Evolutionary conservation across 2,329 filamentous ascomycete species (phyloP).

Genomic region (Fusarium brevicatenulatum): DNA sequence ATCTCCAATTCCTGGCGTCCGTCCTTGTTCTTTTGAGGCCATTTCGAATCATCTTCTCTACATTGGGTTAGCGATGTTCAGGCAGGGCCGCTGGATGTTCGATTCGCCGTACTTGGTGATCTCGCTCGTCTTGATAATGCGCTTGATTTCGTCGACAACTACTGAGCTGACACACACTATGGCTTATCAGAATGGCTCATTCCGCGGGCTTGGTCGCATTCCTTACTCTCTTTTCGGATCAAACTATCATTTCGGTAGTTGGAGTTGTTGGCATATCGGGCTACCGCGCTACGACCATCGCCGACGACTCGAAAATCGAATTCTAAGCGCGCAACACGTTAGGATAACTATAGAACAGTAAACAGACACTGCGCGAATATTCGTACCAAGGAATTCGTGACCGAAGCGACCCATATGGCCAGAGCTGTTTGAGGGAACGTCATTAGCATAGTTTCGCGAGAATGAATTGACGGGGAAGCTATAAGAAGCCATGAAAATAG

Average conservation of each 20-base stretch:
- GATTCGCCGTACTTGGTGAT: conserved; percentile 82
- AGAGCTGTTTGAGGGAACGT: conserved; percentile 68
- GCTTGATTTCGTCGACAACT: conserved; percentile 93
- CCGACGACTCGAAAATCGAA: conserved; percentile 95
- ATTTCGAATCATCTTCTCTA: conserved; percentile 97
- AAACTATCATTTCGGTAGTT: conserved; percentile 99
- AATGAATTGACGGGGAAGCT: background rate
- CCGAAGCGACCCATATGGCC: conserved; percentile 97
- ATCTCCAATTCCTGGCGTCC: conserved; percentile 97
- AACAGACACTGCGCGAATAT: background rate
- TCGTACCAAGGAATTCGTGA: conserved; percentile 91
- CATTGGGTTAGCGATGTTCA: conserved; percentile 21
- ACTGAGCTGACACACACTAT: conserved; percentile 95
- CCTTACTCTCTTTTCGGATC: conserved; percentile 98
- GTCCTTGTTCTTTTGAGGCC: conserved; percentile 99
- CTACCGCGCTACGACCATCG: conserved; percentile 91
- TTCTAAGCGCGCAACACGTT: conserved; percentile 65
- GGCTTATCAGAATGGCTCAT: conserved; percentile 16
- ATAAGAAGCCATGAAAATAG: background rate
- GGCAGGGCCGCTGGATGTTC: background rate
- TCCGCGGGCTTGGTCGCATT: background rate
- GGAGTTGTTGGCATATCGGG: conserved; percentile 98
- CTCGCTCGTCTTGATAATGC: conserved; percentile 96
- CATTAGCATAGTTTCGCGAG: conserved; percentile 15
- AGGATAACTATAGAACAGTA: background rate